Conservation (phyloP, 805 yeast species). For the Candida ovalis region DNA sequence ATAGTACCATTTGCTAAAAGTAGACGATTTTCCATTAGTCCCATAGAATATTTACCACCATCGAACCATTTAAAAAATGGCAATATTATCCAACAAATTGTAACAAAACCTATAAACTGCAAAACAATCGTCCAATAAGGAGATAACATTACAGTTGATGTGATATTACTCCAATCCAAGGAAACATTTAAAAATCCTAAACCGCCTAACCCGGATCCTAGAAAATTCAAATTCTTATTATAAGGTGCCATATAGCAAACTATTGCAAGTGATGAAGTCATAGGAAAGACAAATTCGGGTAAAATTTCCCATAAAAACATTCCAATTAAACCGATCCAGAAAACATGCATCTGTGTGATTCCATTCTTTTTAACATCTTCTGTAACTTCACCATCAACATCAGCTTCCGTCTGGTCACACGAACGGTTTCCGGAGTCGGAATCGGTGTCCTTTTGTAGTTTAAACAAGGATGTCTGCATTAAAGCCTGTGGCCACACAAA, state of each 20-base stretch:
- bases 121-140: conserved; percentile 52
- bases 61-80: conserved; percentile 43
- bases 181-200: conserved; percentile 47
- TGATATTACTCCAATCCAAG: conserved; percentile 51
- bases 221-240: conserved; percentile 37
- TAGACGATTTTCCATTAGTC: conserved; percentile 46
- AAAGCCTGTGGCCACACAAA: conserved; percentile 49
- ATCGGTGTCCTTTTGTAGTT: conserved; percentile 20
- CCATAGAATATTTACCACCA: conserved; percentile 31
- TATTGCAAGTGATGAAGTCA: conserved; percentile 45
- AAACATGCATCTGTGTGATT: conserved; percentile 32
- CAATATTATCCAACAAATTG: conserved; percentile 46
- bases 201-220: conserved; percentile 53
- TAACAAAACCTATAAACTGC: conserved; percentile 43
- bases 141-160: conserved; percentile 44
- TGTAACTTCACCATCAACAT: neutral
- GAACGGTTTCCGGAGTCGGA: too few species aligned
- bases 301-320: conserved; percentile 45
- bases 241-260: conserved; percentile 48
- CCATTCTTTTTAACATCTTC: neutral
- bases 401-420: conserved; percentile 8
- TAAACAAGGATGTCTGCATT: conserved; percentile 47
- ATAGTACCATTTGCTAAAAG: conserved; percentile 34
- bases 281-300: conserved; percentile 46
- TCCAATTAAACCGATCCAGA: conserved; percentile 32